A percentile compares a stretch with the other conserved stretches of the same genome.
phyloP scores from a whole-genome alignment of 1,284 basidiomycete genomes.

The Cerrena zonata region DNA sequence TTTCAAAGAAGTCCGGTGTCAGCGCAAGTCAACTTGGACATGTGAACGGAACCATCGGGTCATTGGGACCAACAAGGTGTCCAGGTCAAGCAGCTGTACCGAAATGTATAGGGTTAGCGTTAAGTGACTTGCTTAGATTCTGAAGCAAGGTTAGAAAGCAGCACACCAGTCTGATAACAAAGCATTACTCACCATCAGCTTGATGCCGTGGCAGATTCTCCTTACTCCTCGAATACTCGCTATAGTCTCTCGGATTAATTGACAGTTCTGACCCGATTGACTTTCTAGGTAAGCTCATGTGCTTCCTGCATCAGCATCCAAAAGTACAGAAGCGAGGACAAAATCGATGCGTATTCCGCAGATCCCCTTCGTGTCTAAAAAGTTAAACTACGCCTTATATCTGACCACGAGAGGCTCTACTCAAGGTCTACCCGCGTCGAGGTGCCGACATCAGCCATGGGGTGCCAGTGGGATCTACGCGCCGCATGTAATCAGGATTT shows the following conservation, averaged over 20 bases:
- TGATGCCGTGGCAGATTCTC: conserved; percentile 60
- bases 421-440: conserved; percentile 64
- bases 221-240: conserved; percentile 73
- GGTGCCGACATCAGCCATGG: conserved; percentile 88
- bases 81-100: conserved; percentile 72
- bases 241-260: conserved; percentile 81
- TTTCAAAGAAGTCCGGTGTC: conserved; percentile 89
- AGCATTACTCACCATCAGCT: conserved; percentile 63
- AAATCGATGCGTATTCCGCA: conserved; percentile 79
- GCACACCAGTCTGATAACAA: conserved; percentile 1
- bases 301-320: conserved; percentile 90
- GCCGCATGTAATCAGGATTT: not conserved
- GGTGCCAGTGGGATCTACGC: conserved; percentile 77
- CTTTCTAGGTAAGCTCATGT: conserved; percentile 75
- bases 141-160: conserved; percentile 48
- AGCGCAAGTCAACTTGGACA: conserved; percentile 56
- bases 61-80: conserved; percentile 62
- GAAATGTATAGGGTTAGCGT: conserved; percentile 60
- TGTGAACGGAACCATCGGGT: not conserved
- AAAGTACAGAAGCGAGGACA: conserved; percentile 86
- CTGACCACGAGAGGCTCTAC: conserved; percentile 53
- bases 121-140: conserved; percentile 69
- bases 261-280: conserved; percentile 53
- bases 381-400: conserved; percentile 45
- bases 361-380: conserved; percentile 54